phyloP scores from a whole-genome alignment of 371 early-diverging fungal genomes.

The Mortierella sp. region DNA sequence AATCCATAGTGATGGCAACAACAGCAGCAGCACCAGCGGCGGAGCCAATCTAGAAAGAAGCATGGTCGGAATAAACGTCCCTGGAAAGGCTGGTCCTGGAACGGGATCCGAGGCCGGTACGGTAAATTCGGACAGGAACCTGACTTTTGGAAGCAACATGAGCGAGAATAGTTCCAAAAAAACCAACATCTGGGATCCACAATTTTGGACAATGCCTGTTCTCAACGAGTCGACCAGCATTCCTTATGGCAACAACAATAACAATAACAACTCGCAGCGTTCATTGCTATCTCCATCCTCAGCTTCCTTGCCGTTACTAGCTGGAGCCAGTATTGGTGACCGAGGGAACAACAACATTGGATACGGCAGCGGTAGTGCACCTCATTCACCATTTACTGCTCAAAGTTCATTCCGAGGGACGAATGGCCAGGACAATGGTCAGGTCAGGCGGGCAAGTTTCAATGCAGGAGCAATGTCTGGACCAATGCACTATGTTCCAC shows the following conservation, averaged over 20 bases:
- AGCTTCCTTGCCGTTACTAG: slow-evolving; percentile 5
- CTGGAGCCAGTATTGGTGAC: no score
- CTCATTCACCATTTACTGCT: no score
- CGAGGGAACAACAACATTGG: no score
- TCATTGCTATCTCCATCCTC: slow-evolving; percentile 9
- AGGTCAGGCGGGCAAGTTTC: no score
- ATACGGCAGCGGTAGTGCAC: no score
- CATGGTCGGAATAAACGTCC: background rate
- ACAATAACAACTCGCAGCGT: background rate
- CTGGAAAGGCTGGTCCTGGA: background rate
- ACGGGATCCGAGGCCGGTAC: slow-evolving; percentile 9
- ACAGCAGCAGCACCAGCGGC: background rate
- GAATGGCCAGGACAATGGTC: no score
- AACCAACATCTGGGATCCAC: slow-evolving; percentile 46
- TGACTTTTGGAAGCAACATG: slow-evolving; percentile 15
- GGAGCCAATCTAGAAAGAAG: background rate
- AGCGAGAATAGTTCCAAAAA: slow-evolving; percentile 11
- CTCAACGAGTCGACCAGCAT: background rate
- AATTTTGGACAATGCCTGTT: slow-evolving; percentile 36
- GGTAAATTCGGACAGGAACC: slow-evolving; percentile 14
- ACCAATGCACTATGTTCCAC: no score
- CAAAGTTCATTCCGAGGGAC: no score
- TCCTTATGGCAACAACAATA: background rate
- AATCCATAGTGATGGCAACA: background rate
- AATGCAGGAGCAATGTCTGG: no score